Conservation (phyloP, 2,329 filamentous ascomycete genomes). For the Hymenoscyphus fraxineus region DNA sequence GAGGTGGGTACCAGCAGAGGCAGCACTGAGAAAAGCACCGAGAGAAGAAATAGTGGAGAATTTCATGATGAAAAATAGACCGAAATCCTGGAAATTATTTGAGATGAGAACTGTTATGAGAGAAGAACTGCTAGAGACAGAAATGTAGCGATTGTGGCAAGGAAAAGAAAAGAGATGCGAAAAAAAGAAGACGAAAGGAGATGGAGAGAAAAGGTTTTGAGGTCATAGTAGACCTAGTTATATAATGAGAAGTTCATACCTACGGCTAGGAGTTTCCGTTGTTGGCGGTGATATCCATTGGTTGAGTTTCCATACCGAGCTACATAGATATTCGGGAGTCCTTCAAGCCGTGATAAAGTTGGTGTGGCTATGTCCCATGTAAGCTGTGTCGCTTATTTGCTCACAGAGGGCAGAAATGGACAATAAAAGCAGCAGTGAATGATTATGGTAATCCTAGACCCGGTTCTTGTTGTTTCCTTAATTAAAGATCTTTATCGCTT, state of each 20-base stretch:
- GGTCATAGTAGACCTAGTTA: neutral
- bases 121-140: slow-evolving; percentile 7
- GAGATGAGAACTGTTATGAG: neutral
- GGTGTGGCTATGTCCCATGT: slow-evolving; percentile 5
- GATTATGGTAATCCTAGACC: neutral
- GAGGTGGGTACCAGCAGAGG: slow-evolving; percentile 15
- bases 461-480: too few relatives aligned
- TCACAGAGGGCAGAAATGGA: neutral
- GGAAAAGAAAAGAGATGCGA: slow-evolving; percentile 18
- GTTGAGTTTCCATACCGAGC: neutral
- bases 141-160: slow-evolving; percentile 20
- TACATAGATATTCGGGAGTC: neutral
- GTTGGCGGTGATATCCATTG: neutral
- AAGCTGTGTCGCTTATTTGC: neutral
- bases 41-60: slow-evolving; percentile 21
- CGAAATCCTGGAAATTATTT: slow-evolving; percentile 1
- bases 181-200: slow-evolving; percentile 12
- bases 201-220: slow-evolving; percentile 6
- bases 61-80: slow-evolving; percentile 22
- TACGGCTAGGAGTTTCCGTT: neutral
- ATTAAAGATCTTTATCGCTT: too few relatives aligned
- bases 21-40: slow-evolving; percentile 15
- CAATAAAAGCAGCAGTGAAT: neutral
- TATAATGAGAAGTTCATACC: neutral
- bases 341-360: neutral